Evolutionary conservation across 176 grass and related monocot species (phyloP).

Genomic region (Raddia distichophylla): DNA sequence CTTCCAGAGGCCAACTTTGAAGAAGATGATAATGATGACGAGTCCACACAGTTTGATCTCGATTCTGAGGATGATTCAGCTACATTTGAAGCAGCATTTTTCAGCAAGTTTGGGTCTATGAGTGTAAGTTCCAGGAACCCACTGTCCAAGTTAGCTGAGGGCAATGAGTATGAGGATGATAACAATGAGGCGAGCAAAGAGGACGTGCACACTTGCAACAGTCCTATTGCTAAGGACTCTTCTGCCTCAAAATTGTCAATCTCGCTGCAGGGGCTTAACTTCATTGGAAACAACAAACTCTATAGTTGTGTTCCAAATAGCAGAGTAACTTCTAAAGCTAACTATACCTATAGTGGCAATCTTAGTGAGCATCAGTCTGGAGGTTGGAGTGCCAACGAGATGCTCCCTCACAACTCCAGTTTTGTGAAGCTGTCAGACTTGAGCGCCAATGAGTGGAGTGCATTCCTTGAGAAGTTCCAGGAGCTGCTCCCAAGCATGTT

Average conservation of each 20-base stretch:
- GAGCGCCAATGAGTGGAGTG: slow-evolving; percentile 50
- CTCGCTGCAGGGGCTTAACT: slow-evolving; percentile 44
- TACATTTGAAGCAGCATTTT: slow-evolving; percentile 37
- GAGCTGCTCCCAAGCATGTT: slow-evolving; percentile 53
- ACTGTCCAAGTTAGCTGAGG: slow-evolving; percentile 52
- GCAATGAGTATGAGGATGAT: slow-evolving; percentile 37
- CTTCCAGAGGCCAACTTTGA: slow-evolving; percentile 33
- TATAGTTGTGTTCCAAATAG: slow-evolving; percentile 15
- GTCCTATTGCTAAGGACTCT: slow-evolving; percentile 13
- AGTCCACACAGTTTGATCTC: slow-evolving; percentile 49
- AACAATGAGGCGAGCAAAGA: slow-evolving; percentile 15
- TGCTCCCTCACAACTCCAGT: slow-evolving; percentile 41
- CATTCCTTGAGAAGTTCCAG: slow-evolving; percentile 68
- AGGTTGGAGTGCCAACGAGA: slow-evolving; percentile 57
- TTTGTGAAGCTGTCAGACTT: slow-evolving; percentile 66
- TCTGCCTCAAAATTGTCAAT: slow-evolving; percentile 46
- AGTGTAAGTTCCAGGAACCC: slow-evolving; percentile 36
- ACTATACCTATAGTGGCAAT: slow-evolving; percentile 35
- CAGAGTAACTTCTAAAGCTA: slow-evolving; percentile 34
- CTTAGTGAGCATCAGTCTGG: slow-evolving; percentile 35
- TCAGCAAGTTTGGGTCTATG: slow-evolving; percentile 35
- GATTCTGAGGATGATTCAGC: slow-evolving; percentile 52
- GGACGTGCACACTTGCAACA: slow-evolving; percentile 10
- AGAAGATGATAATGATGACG: slow-evolving; percentile 36
- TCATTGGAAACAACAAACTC: slow-evolving; percentile 27